Percentiles rank a stretch among this genome's conserved stretches.
Evolutionary conservation across 2,329 filamentous ascomycete species (phyloP).

Genomic region (Colletotrichum sp.): DNA sequence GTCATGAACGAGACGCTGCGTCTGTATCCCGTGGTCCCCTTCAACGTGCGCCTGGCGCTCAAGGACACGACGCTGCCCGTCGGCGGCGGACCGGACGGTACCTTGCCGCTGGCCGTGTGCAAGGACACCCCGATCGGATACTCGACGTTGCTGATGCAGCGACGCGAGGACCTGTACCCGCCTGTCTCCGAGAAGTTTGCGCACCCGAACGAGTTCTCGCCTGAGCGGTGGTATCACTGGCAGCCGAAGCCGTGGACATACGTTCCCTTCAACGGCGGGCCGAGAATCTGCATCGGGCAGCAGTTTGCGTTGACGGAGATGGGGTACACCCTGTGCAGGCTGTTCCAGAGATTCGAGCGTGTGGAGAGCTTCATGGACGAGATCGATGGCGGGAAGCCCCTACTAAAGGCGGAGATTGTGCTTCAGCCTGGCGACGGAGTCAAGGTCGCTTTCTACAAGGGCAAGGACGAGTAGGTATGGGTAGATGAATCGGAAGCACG

Average conservation of each 20-base stretch:
- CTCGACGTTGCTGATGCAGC: constrained; percentile 75
- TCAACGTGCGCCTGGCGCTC: constrained; percentile 76
- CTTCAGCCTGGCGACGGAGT: constrained; percentile 65
- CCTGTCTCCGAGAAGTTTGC: constrained; percentile 48
- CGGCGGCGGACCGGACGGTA: constrained; percentile 70
- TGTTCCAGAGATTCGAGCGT: constrained; percentile 74
- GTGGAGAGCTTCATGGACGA: constrained; percentile 62
- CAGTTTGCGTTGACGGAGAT: constrained; percentile 84
- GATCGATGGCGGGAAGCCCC: constrained; percentile 59
- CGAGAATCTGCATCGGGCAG: constrained; percentile 78
- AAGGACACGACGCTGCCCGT: constrained; percentile 76
- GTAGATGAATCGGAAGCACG: neutral
- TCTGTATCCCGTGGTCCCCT: constrained; percentile 78
- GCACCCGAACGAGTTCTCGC: constrained; percentile 59
- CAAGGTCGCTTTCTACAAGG: constrained; percentile 59
- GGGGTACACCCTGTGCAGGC: constrained; percentile 71
- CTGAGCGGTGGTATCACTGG: constrained; percentile 70
- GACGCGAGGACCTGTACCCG: constrained; percentile 67
- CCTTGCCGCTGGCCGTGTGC: constrained; percentile 66
- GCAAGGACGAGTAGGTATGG: constrained; percentile 17
- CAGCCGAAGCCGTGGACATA: constrained; percentile 73
- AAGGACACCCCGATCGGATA: constrained; percentile 72
- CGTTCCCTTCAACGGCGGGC: constrained; percentile 77
- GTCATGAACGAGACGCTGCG: constrained; percentile 80
- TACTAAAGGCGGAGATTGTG: constrained; percentile 64